These are phyloP conservation scores for Fusarium robinianum DNA, from an alignment of 2,329 filamentous ascomycete species.

Conservation along the genomic window DNA sequence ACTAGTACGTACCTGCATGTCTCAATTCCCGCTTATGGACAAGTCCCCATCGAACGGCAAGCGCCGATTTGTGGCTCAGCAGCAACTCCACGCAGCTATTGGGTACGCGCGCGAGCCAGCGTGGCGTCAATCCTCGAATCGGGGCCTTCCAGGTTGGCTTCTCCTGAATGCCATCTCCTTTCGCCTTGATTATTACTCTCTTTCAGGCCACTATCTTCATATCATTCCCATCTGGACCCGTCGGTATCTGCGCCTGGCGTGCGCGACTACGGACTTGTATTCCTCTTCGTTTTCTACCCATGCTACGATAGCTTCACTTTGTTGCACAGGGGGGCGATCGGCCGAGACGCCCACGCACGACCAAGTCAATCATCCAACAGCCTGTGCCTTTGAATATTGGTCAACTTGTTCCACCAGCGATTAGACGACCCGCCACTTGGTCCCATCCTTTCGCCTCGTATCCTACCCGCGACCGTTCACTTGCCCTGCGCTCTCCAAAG, in stretches of 20 bases:
- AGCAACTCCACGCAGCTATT: too few species aligned
- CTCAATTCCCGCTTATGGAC: too few species aligned
- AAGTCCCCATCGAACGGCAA: too few species aligned
- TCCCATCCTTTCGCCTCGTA: slow-evolving; percentile 1
- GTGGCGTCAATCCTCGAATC: too few species aligned
- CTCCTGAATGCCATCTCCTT: slow-evolving; percentile 26
- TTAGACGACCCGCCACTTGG: slow-evolving; percentile 4
- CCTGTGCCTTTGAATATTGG: slow-evolving; percentile 12
- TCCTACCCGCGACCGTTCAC: neutral
- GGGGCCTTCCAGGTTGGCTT: too few species aligned
- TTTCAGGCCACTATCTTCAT: slow-evolving; percentile 19
- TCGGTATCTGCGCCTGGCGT: slow-evolving; percentile 30
- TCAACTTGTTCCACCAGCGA: slow-evolving; percentile 3
- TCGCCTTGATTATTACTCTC: slow-evolving; percentile 13
- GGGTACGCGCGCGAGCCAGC: too few species aligned
- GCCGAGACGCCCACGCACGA: slow-evolving; percentile 20
- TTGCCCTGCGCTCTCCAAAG: slow-evolving; percentile 6
- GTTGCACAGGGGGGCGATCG: slow-evolving; percentile 6
- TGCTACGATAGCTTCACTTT: slow-evolving; percentile 18
- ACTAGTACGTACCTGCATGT: too few species aligned
- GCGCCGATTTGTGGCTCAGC: too few species aligned
- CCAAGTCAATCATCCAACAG: slow-evolving; percentile 19
- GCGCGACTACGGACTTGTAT: slow-evolving; percentile 21
- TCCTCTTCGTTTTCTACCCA: slow-evolving; percentile 18
- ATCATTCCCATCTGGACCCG: slow-evolving; percentile 9